Base-by-base conservation (phyloP, 805 yeast genomes). In the Spathaspora arborariae region DNA sequence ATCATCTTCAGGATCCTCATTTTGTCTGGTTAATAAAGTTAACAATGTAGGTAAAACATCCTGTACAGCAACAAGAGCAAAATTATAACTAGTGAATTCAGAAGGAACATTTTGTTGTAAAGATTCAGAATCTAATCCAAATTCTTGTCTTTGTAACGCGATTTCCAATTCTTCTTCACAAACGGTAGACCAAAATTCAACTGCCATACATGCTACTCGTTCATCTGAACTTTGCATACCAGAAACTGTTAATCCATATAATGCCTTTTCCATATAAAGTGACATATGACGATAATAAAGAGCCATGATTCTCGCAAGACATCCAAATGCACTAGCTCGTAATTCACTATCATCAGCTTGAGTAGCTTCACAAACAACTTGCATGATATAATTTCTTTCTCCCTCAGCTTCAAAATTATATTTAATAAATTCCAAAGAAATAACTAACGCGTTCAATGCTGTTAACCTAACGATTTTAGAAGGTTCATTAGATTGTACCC, bases 181-280 rank as follows among this genome's bases (percentile, higher is more conserved):
- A n/a, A 94, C 94, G n/a, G 99, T 89, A 49, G 92, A 83, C 99
- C 99, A 94, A 65, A 94, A 92, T 70, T 94, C 99, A 48, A 94
- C 94, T 24, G 99, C 97, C 97, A 92, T 91, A 62, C 97, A 89
- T 1, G 97, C 85, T 24, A 94, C 98, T 57, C 80, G 80, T 58
- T 87, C 96, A 68, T 88, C 85, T 27, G 70, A 61, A 47, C 89
- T 84, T 66, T 84, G 84, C 97, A 94, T 94, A 39, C 98, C 97
- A 18, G 83, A 70, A 39, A 92, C 90, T 4, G 98, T 91, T 49
- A 94, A 76, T 15, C 89, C 88, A 57, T 86, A 94, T 45, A 94
- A 71, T 1, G 99, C 99, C 72, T 88, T 90, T 68, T 92, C 97
- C 99, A 94, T 94, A 67, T 94, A 94, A 45, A 91, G 82, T 51